phyloP scores from a whole-genome alignment of 176 grass and related monocot species.

The maize (Zea mays) region DNA sequence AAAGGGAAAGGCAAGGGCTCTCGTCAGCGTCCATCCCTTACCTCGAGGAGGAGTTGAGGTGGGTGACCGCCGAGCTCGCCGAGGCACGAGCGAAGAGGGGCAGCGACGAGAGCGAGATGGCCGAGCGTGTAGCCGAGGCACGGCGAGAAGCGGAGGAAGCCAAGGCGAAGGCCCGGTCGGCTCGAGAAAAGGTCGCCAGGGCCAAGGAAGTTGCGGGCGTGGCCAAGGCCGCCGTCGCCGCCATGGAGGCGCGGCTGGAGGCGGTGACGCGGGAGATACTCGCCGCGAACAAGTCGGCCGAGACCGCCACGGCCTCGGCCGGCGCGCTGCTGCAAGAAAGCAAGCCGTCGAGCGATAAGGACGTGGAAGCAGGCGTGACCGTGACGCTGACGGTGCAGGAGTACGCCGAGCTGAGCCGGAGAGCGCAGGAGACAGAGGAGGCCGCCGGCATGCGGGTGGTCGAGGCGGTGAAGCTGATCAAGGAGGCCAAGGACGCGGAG shows the following conservation, averaged over 20 bases:
- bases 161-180: constrained; percentile 43
- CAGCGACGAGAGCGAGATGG: constrained; percentile 1
- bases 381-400: constrained; percentile 53
- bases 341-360: background rate
- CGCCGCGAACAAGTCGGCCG: constrained; percentile 47
- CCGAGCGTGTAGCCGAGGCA: constrained; percentile 31
- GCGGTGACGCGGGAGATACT: constrained; percentile 58
- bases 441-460: constrained; percentile 43
- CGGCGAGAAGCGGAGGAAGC: constrained; percentile 51
- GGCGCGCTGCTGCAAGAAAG: constrained; percentile 39
- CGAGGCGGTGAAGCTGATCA: constrained; percentile 56
- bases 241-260: constrained; percentile 50
- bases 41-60: constrained; percentile 58
- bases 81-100: constrained; percentile 34
- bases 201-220: constrained; percentile 47
- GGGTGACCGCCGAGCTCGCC: constrained; percentile 35
- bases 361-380: background rate
- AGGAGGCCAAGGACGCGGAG: constrained; percentile 67
- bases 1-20: constrained; percentile 37
- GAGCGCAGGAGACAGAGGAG: constrained; percentile 60
- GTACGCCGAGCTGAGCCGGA: constrained; percentile 62
- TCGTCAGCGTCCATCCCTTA: constrained; percentile 38
- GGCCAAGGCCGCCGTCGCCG: constrained; percentile 33
- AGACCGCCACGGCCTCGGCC: constrained; percentile 45
- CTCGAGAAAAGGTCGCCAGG: constrained; percentile 44